Evolutionary conservation across 345 rosid genomes (phyloP).

Genomic region (Lepidium aucheri): DNA sequence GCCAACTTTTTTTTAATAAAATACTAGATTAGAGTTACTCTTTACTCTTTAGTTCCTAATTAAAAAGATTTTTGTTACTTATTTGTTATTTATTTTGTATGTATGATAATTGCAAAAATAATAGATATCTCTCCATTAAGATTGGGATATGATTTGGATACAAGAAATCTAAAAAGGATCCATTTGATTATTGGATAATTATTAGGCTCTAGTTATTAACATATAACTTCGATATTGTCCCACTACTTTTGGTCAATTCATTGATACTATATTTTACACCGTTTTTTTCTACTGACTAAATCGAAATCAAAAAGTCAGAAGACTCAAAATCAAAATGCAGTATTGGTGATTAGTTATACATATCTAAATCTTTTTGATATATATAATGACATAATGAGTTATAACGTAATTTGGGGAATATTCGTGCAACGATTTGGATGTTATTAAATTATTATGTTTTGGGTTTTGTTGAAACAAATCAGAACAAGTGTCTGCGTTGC

Average conservation of each 20-base stretch:
- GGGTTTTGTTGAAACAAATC: background rate
- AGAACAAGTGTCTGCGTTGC: conserved; percentile 25
- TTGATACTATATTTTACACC: background rate
- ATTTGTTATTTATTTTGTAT: background rate
- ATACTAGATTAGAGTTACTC: too few relatives aligned
- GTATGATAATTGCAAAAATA: background rate
- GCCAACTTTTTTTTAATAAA: too few relatives aligned
- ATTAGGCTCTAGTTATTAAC: background rate
- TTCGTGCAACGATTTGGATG: conserved; percentile 12
- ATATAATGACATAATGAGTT: background rate
- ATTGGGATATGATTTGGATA: background rate
- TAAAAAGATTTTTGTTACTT: background rate
- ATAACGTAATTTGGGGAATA: conserved; percentile 12
- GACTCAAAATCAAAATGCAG: background rate
- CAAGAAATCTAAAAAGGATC: background rate
- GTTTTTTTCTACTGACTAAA: background rate
- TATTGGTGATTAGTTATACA: background rate
- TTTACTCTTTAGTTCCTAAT: background rate
- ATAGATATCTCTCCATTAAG: background rate
- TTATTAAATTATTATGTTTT: background rate
- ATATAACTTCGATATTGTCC: background rate
- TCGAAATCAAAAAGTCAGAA: background rate
- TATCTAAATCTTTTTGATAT: background rate
- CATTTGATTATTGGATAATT: conserved; percentile 5
- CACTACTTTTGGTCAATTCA: conserved; percentile 9